These are phyloP conservation scores for Perkinsela sp. DNA, from an alignment of 208 protist genomes.

Conservation along the genomic window DNA sequence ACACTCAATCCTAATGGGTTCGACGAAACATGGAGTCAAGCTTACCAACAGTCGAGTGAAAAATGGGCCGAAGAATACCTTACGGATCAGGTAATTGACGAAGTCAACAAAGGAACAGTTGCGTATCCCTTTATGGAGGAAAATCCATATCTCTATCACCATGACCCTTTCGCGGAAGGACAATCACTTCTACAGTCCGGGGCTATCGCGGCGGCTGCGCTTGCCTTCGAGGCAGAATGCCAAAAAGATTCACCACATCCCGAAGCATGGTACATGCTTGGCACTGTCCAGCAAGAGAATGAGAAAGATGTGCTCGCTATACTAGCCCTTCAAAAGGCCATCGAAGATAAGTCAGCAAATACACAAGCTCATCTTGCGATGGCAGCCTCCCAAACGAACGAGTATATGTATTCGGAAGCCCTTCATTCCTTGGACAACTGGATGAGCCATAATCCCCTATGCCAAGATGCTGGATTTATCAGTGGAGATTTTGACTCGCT, in stretches of 20 bases:
- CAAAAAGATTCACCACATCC: conserved; percentile 23
- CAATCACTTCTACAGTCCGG: conserved; percentile 24
- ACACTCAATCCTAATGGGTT: too few species aligned
- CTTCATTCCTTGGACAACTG: conserved; percentile 35
- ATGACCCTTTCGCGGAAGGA: conserved; percentile 31
- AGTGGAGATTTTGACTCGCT: background rate
- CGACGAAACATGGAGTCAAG: background rate
- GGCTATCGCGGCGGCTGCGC: conserved; percentile 44
- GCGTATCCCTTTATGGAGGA: conserved; percentile 59
- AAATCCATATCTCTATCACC: conserved; percentile 47
- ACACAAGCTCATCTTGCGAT: conserved; percentile 32
- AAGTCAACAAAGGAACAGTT: conserved; percentile 17
- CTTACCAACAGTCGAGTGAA: background rate
- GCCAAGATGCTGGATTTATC: too few species aligned
- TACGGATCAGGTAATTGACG: conserved; percentile 10
- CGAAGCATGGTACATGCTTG: conserved; percentile 40
- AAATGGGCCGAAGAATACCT: background rate
- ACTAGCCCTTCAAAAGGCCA: conserved; percentile 42
- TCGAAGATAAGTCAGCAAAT: conserved; percentile 21
- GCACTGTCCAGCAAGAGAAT: conserved; percentile 51
- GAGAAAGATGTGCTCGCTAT: conserved; percentile 60
- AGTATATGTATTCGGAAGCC: conserved; percentile 25
- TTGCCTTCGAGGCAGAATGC: conserved; percentile 57
- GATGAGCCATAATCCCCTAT: conserved; percentile 2
- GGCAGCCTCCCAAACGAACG: conserved; percentile 51